These are phyloP conservation scores for Baorangia bicolor DNA, from an alignment of 768 basidiomycete genomes.

Conservation along the genomic window DNA sequence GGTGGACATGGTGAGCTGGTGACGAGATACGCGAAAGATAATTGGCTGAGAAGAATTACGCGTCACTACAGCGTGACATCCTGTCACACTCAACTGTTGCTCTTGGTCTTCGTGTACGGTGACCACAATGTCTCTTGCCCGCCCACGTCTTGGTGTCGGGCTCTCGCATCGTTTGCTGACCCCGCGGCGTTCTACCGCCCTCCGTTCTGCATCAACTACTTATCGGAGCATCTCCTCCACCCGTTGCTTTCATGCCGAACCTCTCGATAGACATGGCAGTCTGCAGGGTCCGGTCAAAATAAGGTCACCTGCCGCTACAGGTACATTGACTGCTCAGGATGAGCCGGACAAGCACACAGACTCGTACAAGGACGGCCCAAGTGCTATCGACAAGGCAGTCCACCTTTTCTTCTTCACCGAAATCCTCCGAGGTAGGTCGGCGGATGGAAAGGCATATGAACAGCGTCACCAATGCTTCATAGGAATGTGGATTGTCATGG, in stretches of 20 bases:
- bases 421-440: conserved; percentile 83
- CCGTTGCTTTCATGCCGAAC: conserved; percentile 22
- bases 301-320: conserved; percentile 36
- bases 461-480: conserved; percentile 11
- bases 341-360: conserved; percentile 56
- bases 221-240: conserved; percentile 41
- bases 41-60: conserved; percentile 28
- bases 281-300: conserved; percentile 27
- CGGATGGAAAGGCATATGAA: background rate
- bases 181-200: conserved; percentile 24
- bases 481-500: conserved; percentile 98
- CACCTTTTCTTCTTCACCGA: conserved; percentile 99
- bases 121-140: conserved; percentile 56
- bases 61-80: conserved; percentile 28
- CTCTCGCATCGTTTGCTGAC: conserved; percentile 45
- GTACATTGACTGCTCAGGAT: conserved; percentile 34
- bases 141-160: conserved; percentile 50
- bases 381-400: conserved; percentile 93
- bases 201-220: conserved; percentile 40
- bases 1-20: conserved; percentile 41
- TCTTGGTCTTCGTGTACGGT: conserved; percentile 14
- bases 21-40: conserved; percentile 15
- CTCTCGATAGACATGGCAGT: conserved; percentile 11
- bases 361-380: conserved; percentile 76
- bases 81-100: conserved; percentile 26